Evolutionary conservation across 2,329 filamentous ascomycete genomes (phyloP).

Genomic region (Arthrobotrys entomopaga): DNA sequence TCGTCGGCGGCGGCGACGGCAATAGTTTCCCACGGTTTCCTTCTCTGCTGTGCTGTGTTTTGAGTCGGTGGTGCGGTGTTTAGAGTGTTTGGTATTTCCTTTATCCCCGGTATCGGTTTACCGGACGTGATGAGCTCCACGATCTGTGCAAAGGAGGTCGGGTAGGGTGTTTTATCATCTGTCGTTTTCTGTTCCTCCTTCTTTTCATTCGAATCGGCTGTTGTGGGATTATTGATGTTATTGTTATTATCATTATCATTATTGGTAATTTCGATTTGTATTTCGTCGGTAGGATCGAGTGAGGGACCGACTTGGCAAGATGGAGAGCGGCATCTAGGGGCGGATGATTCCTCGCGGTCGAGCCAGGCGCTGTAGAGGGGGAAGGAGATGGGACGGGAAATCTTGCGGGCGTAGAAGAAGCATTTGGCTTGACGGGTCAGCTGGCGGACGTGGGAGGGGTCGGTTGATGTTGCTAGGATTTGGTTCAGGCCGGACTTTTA

Average conservation of each 20-base stretch:
- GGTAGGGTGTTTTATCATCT: slow-evolving; percentile 73
- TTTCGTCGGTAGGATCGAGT: slow-evolving; percentile 58
- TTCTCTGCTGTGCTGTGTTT: slow-evolving; percentile 67
- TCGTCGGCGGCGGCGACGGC: not conserved
- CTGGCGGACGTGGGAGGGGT: slow-evolving; percentile 68
- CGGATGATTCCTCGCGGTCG: slow-evolving; percentile 58
- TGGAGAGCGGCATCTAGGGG: slow-evolving; percentile 32
- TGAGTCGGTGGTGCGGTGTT: slow-evolving; percentile 74
- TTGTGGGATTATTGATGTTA: slow-evolving; percentile 27
- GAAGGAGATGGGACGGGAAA: slow-evolving; percentile 64
- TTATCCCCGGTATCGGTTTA: slow-evolving; percentile 85
- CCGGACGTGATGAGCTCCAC: slow-evolving; percentile 85
- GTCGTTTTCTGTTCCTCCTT: slow-evolving; percentile 65
- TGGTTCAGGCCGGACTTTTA: slow-evolving; percentile 72
- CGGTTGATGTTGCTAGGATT: slow-evolving; percentile 70
- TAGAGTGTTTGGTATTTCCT: slow-evolving; percentile 83
- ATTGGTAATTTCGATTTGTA: slow-evolving; percentile 23
- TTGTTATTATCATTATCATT: slow-evolving; percentile 14
- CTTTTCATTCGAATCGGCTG: not conserved
- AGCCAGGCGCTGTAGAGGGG: slow-evolving; percentile 75
- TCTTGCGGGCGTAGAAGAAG: slow-evolving; percentile 72
- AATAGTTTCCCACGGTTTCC: slow-evolving; percentile 81
- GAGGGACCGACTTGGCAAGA: slow-evolving; percentile 61
- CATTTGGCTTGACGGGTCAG: slow-evolving; percentile 74
- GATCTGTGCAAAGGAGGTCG: slow-evolving; percentile 83